Percentiles rank a stretch among this genome's conserved stretches.
These are phyloP conservation scores for Alternaria panax DNA, from an alignment of 2,329 filamentous ascomycete genomes.

Conservation along the genomic window DNA sequence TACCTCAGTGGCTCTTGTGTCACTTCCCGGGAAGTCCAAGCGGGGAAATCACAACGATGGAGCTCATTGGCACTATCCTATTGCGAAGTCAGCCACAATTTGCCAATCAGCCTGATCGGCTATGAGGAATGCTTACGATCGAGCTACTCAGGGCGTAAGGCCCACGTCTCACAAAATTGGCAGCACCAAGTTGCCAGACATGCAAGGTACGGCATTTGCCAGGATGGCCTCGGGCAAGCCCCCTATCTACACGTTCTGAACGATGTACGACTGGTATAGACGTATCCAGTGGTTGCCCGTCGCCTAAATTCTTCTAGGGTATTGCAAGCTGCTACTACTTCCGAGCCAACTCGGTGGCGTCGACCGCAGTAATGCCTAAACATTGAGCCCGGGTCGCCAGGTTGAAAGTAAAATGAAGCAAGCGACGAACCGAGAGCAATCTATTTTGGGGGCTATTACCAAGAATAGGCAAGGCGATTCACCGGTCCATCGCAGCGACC, in stretches of 20 bases:
- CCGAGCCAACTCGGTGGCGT: no score
- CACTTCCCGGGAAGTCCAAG: background rate
- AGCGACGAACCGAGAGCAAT: background rate
- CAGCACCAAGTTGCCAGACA: background rate
- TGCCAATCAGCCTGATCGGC: background rate
- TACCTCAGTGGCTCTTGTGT: background rate
- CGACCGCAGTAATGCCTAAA: no score
- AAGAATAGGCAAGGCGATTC: background rate
- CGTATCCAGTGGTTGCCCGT: no score
- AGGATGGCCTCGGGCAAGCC: no score
- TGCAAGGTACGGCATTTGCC: background rate
- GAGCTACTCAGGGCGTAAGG: background rate
- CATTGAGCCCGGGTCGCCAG: no score
- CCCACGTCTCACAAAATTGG: background rate
- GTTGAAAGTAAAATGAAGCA: no score
- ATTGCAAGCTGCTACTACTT: no score
- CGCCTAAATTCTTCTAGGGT: no score
- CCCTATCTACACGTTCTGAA: accelerated
- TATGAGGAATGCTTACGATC: background rate
- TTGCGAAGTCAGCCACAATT: background rate
- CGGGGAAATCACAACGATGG: background rate
- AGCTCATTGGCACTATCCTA: background rate
- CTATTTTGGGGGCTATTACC: background rate
- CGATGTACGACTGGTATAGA: background rate
- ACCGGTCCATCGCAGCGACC: no score